Evolutionary conservation across 306 rosid species (phyloP).

Genomic region (Cicer chorassanicum): DNA sequence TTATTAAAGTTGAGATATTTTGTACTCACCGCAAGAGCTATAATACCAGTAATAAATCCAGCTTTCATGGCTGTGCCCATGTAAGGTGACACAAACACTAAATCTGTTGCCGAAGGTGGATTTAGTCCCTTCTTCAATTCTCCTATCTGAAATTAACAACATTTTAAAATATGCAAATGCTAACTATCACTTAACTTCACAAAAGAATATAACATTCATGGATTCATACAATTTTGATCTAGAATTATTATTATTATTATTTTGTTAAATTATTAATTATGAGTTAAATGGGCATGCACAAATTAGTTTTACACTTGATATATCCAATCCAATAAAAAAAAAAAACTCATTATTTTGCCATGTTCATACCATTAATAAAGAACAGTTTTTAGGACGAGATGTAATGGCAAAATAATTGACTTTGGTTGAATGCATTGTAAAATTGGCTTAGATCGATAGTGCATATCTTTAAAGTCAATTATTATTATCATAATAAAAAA

Average conservation of each 20-base stretch:
- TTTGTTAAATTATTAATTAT: background rate
- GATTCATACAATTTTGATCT: background rate
- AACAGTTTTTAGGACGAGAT: no score
- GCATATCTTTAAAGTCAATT: no score
- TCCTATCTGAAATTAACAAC: slow-evolving; percentile 66
- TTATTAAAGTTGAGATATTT: background rate
- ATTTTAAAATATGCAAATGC: background rate
- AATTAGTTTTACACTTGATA: no score
- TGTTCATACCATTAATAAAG: no score
- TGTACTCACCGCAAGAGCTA: slow-evolving; percentile 76
- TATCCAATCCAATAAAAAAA: background rate
- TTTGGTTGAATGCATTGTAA: no score
- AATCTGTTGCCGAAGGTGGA: slow-evolving; percentile 68
- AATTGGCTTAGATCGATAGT: no score
- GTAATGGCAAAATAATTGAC: no score
- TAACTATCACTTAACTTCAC: slow-evolving; percentile 18
- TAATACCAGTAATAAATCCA: slow-evolving; percentile 68
- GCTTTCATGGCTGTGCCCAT: slow-evolving; percentile 62
- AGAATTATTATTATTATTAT: no score
- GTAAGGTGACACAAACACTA: slow-evolving; percentile 75
- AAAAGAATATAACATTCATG: background rate
- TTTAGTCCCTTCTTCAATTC: slow-evolving; percentile 75
- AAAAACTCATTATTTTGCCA: no score
- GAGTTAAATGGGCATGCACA: background rate
- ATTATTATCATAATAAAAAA: background rate